phyloP scores from a whole-genome alignment of 805 yeast genomes.

The Starmerella apicola region DNA sequence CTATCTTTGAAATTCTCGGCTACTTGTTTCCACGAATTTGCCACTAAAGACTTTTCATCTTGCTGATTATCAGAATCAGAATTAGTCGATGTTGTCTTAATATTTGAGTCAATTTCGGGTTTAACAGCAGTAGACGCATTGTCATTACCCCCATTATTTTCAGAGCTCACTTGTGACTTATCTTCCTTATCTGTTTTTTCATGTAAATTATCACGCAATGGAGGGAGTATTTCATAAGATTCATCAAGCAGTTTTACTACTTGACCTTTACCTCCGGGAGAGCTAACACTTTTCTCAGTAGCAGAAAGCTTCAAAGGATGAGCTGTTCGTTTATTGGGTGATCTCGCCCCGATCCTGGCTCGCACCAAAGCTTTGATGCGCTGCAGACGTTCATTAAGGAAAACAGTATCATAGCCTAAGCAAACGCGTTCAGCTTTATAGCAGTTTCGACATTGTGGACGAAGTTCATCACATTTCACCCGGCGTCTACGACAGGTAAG shows the following conservation, averaged over 20 bases:
- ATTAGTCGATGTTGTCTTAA: too few species aligned
- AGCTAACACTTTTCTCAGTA: neutral
- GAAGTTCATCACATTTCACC: slow-evolving; percentile 64
- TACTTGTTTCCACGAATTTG: slow-evolving; percentile 21
- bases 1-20: slow-evolving; percentile 16
- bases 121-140: neutral
- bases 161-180: too few species aligned
- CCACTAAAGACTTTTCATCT: too few species aligned
- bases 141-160: neutral
- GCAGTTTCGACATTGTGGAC: slow-evolving; percentile 58
- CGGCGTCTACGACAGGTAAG: slow-evolving; percentile 59
- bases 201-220: neutral
- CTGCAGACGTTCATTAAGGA: slow-evolving; percentile 11
- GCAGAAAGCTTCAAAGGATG: neutral
- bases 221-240: neutral
- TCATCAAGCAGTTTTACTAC: neutral
- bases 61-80: too few species aligned
- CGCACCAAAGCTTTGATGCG: slow-evolving; percentile 5
- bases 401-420: slow-evolving; percentile 46
- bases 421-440: slow-evolving; percentile 52
- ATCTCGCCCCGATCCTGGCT: neutral
- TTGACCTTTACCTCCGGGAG: neutral
- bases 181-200: neutral
- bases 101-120: neutral
- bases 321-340: neutral